Percentiles rank a stretch among this genome's conserved stretches.
These are phyloP conservation scores for Hypoxylon sp. DNA, from an alignment of 2,329 filamentous ascomycete species.

Conservation along the genomic window DNA sequence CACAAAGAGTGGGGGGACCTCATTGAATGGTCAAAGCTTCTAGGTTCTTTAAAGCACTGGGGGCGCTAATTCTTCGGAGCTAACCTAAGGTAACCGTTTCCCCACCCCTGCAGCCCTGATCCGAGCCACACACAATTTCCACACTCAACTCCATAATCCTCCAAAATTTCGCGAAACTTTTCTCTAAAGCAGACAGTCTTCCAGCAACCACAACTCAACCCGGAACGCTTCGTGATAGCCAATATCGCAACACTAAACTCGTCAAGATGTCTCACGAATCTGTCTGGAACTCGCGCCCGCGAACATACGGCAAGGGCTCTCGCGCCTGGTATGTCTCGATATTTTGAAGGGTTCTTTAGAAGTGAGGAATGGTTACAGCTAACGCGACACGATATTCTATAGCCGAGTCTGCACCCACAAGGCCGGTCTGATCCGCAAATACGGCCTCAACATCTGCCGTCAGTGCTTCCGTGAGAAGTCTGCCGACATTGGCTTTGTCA, in stretches of 20 bases:
- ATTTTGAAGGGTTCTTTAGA: background rate
- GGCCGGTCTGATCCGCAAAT: constrained; percentile 99
- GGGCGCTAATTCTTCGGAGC: constrained; percentile 35
- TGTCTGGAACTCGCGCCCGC: constrained; percentile 99
- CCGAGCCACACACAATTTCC: constrained; percentile 49
- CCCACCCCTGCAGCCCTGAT: constrained; percentile 43
- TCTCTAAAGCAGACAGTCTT: constrained; percentile 55
- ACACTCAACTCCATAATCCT: constrained; percentile 29
- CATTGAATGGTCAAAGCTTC: background rate
- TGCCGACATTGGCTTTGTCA: constrained; percentile 80
- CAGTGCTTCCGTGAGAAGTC: constrained; percentile 84
- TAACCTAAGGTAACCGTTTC: constrained; percentile 9
- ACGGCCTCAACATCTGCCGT: constrained; percentile 92
- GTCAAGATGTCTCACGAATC: constrained; percentile 83
- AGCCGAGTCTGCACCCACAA: constrained; percentile 87
- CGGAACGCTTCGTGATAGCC: constrained; percentile 49
- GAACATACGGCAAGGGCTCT: constrained; percentile 96
- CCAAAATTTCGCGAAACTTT: constrained; percentile 47
- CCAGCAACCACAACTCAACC: constrained; percentile 55
- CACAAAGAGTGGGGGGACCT: background rate
- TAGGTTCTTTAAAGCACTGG: background rate
- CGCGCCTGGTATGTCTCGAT: constrained; percentile 83
- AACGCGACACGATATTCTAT: constrained; percentile 47
- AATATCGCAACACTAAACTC: constrained; percentile 46
- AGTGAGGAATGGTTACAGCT: constrained; percentile 31